A percentile compares a stretch with the other conserved stretches of the same genome.
Conservation (phyloP, 108 stramenopile species). For the Hondaea fermentalgiana region DNA sequence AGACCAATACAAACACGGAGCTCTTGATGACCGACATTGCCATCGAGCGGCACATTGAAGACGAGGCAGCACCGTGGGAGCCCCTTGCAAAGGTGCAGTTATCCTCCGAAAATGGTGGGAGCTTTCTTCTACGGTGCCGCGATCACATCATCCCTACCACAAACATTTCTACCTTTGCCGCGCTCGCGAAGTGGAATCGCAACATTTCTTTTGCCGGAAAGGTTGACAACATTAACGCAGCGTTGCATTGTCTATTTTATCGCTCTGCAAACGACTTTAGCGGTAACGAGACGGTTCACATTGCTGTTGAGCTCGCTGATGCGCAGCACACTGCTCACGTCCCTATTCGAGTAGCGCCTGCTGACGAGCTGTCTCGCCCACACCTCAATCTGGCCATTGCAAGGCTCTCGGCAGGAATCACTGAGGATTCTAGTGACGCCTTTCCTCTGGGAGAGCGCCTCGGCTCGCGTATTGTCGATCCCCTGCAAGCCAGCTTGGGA, state of each 20-base stretch:
- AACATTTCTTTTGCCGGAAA: neutral
- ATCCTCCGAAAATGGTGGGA: neutral
- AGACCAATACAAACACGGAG: no score
- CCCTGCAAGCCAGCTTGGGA: no score
- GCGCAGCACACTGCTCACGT: neutral
- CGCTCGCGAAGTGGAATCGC: neutral
- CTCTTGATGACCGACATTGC: constrained; percentile 20
- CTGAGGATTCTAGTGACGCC: no score
- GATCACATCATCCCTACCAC: neutral
- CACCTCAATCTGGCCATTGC: neutral
- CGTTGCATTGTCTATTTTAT: neutral
- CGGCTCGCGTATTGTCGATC: no score
- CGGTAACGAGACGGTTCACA: neutral
- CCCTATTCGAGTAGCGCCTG: neutral
- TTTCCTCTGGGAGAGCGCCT: no score
- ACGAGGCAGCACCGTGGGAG: neutral
- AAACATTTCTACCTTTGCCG: neutral
- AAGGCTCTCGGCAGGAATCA: no score
- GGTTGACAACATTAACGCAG: neutral
- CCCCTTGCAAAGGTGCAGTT: neutral
- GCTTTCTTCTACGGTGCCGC: neutral
- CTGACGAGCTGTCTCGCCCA: neutral
- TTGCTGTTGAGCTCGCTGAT: neutral
- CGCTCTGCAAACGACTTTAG: neutral
- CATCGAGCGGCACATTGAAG: constrained; percentile 48